Base-by-base conservation (phyloP, 1,139 yeast genomes). In the Debaryomyces nepalensis region DNA sequence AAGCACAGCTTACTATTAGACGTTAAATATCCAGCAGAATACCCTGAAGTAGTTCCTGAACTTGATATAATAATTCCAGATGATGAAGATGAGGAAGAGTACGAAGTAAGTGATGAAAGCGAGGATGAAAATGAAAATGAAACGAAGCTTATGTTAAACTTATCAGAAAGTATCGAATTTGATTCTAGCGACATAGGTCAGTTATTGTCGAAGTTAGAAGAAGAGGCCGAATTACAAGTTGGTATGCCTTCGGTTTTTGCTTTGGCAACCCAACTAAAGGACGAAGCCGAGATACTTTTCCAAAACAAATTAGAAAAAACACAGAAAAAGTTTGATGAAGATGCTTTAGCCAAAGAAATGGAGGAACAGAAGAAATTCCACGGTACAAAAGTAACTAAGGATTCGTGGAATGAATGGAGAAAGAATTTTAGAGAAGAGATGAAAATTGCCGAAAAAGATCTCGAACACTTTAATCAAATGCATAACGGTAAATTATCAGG, bases 231-330 rank as follows among this genome's bases (percentile, higher is more conserved):
- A 44, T 77, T 82, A 42, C 90, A 87, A 58, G 55, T 84, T 40
- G 98, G 99, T 1, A 84, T 91, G 75, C 96, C 97, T 11, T 84
- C 91, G 53, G 76, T 91, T 4, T 93, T 90, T 65, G 81, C 96
- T 0, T 62, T 93, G 39, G 79, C 87, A 0, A 82, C 95, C 2
- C 70, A 81, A 11, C 70, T 90, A 41, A 91, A 91, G 58, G 98
- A 91, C 40, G 78, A 77, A 45, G 91, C 87, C 3, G 98, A 93
- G 56, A 65, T 64, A 20, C 57, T 79, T 49, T 87, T 87, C 54
- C 77, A 72, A 19, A 64, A 69, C 8, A 84, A 84, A 52, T 68
- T 87, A 33, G 69, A 70, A n/a, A 56, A 53, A 9, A 75, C 73
- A 35, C 91, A 87, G 53, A 73, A 73, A 42, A 67, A 67, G 48